Base-by-base conservation (phyloP, 495 filamentous ascomycete genomes). In the Hyaloscypha hepaticicola region DNA sequence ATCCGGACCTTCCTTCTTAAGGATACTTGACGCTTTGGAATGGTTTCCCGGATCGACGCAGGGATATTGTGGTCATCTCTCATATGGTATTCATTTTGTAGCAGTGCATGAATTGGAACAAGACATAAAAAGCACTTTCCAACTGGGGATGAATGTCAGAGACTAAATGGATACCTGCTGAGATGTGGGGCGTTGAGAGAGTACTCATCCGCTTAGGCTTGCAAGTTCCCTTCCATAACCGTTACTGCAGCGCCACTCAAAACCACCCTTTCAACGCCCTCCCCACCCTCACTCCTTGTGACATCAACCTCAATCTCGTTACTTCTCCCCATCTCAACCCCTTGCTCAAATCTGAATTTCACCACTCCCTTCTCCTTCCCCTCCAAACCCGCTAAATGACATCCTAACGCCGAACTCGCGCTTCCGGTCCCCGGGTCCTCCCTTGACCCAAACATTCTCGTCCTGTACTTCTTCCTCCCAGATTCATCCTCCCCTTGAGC, bases 341-440 rank as follows among this genome's bases (percentile, higher is more conserved):
- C 90, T 76, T 93, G 90, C 67, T 82, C 83, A 59, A 93, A 70
- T 52, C 75, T 75, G 69, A 83, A 88, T 66, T 69, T 74, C 27
- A 56, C 24, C 16, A 33, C 25, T 6, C 55, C 55, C 24, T 56
- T 48, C 24, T 57, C 49, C 34, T 49, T 69, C 29, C 69, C 68
- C 58, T 74, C 76, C 16, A 70, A 75, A 53, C 89, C 69, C 8
- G 85, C 78, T 56, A 92, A 73, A 69, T 85, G 89, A 11, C 78
- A 75, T 27, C 78, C 77, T 62, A 91, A 70, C 26, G 81, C 80
- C 62, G 79, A 81, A 45, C 83, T 82, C 58, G 85, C 88, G 66
- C 83, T 87, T 2, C 88, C 88, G 19, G 87, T 90, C 0, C 87
- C 89, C 16, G 90, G 82, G 74, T 91, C 89, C 71, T 91, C 89